Evolutionary conservation across 768 basidiomycete species (phyloP).

Genomic region (Plicaturopsis crispa): DNA sequence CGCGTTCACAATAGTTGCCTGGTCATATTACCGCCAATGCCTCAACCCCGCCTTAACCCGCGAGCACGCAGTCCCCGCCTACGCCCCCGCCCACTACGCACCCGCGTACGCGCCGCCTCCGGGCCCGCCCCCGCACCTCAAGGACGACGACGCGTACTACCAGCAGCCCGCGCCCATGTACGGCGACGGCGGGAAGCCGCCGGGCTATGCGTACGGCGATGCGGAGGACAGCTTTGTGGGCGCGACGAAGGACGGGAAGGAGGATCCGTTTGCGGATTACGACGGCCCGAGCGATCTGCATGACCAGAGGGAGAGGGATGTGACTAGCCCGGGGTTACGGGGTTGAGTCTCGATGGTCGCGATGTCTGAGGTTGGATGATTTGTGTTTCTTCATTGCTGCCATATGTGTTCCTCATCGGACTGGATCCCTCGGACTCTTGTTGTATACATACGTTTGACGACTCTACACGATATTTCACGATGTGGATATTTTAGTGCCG

Average conservation of each 20-base stretch:
- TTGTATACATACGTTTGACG: too few species aligned
- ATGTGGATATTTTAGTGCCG: too few species aligned
- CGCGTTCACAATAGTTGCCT: slow-evolving; percentile 60
- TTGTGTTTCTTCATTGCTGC: too few species aligned
- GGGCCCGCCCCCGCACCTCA: slow-evolving; percentile 44
- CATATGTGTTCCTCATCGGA: too few species aligned
- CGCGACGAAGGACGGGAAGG: slow-evolving; percentile 28
- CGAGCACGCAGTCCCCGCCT: slow-evolving; percentile 27
- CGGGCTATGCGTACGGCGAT: slow-evolving; percentile 17
- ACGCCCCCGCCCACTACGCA: slow-evolving; percentile 46
- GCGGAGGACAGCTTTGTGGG: slow-evolving; percentile 9
- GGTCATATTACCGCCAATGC: slow-evolving; percentile 68
- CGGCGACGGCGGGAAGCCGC: slow-evolving; percentile 22
- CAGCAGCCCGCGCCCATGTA: too few species aligned
- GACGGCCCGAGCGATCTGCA: slow-evolving; percentile 25
- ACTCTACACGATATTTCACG: too few species aligned
- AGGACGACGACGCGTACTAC: too few species aligned
- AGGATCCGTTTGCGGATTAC: slow-evolving; percentile 53
- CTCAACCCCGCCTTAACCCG: slow-evolving; percentile 54
- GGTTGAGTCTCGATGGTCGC: too few species aligned
- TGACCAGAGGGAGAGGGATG: slow-evolving; percentile 31
- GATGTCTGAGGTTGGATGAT: too few species aligned
- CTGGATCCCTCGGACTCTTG: too few species aligned
- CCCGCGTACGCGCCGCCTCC: slow-evolving; percentile 53
- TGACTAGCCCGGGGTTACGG: too few species aligned